Evolutionary conservation across 1,139 yeast genomes (phyloP).

Genomic region (Insectozyma bohioensis): DNA sequence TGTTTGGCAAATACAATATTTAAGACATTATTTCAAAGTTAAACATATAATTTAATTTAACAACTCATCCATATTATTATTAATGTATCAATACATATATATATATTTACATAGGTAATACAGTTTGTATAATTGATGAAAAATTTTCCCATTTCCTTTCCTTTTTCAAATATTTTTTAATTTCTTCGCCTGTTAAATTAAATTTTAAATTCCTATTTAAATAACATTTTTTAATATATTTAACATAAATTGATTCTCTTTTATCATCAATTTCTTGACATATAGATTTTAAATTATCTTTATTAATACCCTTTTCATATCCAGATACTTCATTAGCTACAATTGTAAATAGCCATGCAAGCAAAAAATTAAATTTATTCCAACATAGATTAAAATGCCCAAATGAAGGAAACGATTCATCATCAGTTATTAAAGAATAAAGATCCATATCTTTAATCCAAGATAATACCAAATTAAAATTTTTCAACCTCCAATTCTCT

Average conservation of each 20-base stretch:
- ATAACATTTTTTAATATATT: constrained; percentile 6
- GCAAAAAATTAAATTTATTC: constrained; percentile 22
- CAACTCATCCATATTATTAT: too few relatives aligned
- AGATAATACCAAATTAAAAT: constrained; percentile 8
- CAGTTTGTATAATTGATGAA: constrained; percentile 6
- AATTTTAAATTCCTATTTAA: neutral
- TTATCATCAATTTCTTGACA: constrained; percentile 9
- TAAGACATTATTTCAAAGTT: constrained; percentile 90
- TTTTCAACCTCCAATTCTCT: constrained; percentile 6
- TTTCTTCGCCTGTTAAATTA: constrained; percentile 3
- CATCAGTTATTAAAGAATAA: constrained; percentile 21
- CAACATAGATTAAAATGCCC: constrained; percentile 23
- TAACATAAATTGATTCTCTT: constrained; percentile 6
- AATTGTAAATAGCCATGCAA: constrained; percentile 20
- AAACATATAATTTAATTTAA: constrained; percentile 88
- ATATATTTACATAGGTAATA: neutral
- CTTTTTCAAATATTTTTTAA: constrained; percentile 2
- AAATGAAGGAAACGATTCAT: constrained; percentile 19
- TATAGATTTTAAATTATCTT: neutral
- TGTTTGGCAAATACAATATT: constrained; percentile 86
- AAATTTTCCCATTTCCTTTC: constrained; percentile 11
- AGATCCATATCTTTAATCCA: constrained; percentile 15
- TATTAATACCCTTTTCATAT: constrained; percentile 1
- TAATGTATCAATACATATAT: too few relatives aligned
- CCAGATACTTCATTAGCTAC: neutral